These are phyloP conservation scores for Schizothecium vesticola DNA, from an alignment of 495 filamentous ascomycete genomes.

Conservation along the genomic window DNA sequence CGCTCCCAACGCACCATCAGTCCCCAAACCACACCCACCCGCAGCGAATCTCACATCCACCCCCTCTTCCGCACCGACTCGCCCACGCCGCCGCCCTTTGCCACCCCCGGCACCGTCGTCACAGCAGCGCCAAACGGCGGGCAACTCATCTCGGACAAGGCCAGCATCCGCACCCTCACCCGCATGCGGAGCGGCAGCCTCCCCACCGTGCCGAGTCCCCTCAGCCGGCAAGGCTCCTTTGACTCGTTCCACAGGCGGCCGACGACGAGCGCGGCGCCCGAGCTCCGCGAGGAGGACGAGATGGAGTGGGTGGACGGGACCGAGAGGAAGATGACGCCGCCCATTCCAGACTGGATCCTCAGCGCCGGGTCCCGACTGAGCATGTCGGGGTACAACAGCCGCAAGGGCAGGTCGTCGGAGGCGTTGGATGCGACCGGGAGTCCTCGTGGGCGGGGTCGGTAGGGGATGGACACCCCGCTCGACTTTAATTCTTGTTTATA, in stretches of 20 bases:
- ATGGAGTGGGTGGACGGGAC: conserved; percentile 5
- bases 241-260: conserved; percentile 37
- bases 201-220: conserved; percentile 48
- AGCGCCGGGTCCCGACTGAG: conserved; percentile 43
- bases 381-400: conserved; percentile 32
- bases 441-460: background rate
- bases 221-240: conserved; percentile 46
- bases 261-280: conserved; percentile 23
- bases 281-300: conserved; percentile 30
- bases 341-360: conserved; percentile 55
- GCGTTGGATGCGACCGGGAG: conserved; percentile 3
- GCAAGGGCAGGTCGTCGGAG: conserved; percentile 13
- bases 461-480: background rate
- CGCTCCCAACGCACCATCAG: conserved; percentile 29
- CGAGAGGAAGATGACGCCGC: conserved; percentile 49
- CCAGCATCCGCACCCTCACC: conserved; percentile 49
- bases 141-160: conserved; percentile 55
- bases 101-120: conserved; percentile 64
- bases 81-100: conserved; percentile 61
- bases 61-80: conserved; percentile 76
- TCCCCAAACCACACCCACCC: conserved; percentile 13
- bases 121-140: conserved; percentile 66
- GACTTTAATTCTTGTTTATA: conserved; percentile 9
- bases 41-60: conserved; percentile 72
- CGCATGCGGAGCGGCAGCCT: conserved; percentile 65